Evolutionary conservation across 805 yeast species (phyloP).

Genomic region (Metschnikowia lachancei): DNA sequence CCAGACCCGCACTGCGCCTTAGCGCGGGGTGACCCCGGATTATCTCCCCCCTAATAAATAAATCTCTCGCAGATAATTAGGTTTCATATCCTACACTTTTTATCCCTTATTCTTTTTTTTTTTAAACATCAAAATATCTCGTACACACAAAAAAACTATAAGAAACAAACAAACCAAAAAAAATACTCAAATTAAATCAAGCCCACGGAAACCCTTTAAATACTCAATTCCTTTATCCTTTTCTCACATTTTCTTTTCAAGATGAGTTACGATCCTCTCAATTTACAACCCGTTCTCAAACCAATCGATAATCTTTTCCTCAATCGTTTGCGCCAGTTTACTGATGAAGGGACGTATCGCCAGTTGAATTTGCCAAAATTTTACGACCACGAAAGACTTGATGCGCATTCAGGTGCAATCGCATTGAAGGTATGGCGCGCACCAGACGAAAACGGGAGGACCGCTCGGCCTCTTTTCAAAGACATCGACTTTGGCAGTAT

Average conservation of each 20-base stretch:
- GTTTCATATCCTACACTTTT: background rate
- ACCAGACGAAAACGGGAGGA: slow-evolving; percentile 50
- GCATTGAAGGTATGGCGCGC: slow-evolving; percentile 68
- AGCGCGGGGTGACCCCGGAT: slow-evolving; percentile 11
- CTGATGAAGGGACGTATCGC: slow-evolving; percentile 73
- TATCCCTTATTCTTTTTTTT: background rate
- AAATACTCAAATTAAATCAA: too few relatives aligned
- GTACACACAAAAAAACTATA: background rate
- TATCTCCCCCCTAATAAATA: slow-evolving; percentile 1
- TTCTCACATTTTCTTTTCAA: too few relatives aligned
- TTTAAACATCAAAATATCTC: background rate
- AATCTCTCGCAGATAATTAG: background rate
- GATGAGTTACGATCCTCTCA: slow-evolving; percentile 21
- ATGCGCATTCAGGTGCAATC: slow-evolving; percentile 44
- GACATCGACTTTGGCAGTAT: slow-evolving; percentile 49
- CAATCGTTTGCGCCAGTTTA: slow-evolving; percentile 72
- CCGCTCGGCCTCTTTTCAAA: slow-evolving; percentile 61
- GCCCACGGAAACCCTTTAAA: too few relatives aligned
- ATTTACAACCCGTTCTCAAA: slow-evolving; percentile 62
- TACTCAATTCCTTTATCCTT: too few relatives aligned
- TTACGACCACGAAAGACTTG: slow-evolving; percentile 61
- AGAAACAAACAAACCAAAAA: too few relatives aligned
- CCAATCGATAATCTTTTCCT: slow-evolving; percentile 74
- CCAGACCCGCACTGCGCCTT: background rate
- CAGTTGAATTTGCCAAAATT: slow-evolving; percentile 77